Conservation (phyloP, 768 basidiomycete species). For the Lactarius akahatsu region DNA sequence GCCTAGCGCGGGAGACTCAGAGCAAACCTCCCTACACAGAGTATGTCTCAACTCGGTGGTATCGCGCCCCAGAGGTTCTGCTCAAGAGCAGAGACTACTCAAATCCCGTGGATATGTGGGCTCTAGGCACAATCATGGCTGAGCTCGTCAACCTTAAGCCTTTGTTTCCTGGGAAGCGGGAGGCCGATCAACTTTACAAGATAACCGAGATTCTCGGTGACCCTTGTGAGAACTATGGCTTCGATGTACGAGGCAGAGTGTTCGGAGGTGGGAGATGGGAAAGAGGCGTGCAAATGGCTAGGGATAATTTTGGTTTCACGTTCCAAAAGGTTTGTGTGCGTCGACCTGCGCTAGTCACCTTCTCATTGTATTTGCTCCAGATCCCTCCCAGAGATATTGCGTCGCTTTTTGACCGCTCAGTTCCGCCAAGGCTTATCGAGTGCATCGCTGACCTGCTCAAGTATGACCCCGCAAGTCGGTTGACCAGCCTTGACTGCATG, state of each 20-base stretch:
- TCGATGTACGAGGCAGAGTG: conserved; percentile 62
- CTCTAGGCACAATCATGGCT: conserved; percentile 96
- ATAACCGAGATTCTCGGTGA: conserved; percentile 95
- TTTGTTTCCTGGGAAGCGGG: conserved; percentile 90
- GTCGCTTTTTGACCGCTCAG: conserved; percentile 71
- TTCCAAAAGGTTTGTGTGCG: conserved; percentile 77
- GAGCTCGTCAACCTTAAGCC: conserved; percentile 94
- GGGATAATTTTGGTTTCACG: conserved; percentile 69
- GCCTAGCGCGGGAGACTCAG: conserved; percentile 86
- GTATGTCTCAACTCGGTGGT: conserved; percentile 99
- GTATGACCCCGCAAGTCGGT: conserved; percentile 85
- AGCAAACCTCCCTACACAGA: conserved; percentile 95
- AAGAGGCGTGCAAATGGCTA: conserved; percentile 83
- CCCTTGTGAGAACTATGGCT: conserved; percentile 79
- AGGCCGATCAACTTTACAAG: conserved; percentile 87
- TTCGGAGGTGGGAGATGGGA: conserved; percentile 89
- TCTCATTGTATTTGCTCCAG: conserved; percentile 40
- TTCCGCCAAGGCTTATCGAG: conserved; percentile 80
- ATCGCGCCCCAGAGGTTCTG: conserved; percentile 96
- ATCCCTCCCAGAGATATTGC: conserved; percentile 64
- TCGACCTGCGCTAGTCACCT: conserved; percentile 14
- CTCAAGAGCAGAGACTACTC: conserved; percentile 91
- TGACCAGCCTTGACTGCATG: conserved; percentile 85
- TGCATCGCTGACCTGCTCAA: conserved; percentile 90
- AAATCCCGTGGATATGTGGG: conserved; percentile 99